Evolutionary conservation across 2,329 filamentous ascomycete species (phyloP), one percentile per base, ranked within the genome.

Genomic region (Colletotrichum zoysiae): DNA sequence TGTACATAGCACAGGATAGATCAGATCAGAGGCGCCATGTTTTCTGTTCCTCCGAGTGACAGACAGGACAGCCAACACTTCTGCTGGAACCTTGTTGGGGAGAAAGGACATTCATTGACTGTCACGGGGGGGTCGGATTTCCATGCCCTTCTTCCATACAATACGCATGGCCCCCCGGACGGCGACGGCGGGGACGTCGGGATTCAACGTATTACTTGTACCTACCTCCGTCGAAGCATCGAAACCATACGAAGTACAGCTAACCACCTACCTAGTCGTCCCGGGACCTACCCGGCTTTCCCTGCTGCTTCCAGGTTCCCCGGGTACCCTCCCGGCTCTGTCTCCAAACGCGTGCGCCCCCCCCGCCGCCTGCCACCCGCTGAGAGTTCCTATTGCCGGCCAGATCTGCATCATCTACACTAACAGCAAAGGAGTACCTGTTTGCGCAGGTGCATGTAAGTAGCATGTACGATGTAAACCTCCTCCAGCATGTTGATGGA

Each of bases 251-350:
- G n/a, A n/a, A n/a, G n/a, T 30, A 3, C 30, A 30, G 30, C 30
- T 30, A 30, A 3, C 30, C 35, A 58, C 58, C 30, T 44, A 58
- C 58, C 65, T 42, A 40, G 38, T 35, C 66, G n/a, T 50, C 48
- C 66, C 50, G 60, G 65, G 65, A 60, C 59, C 55, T 70, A 44
- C 65, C 65, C 42, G 23, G 70, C 40, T 30, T 46, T 62, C 18
- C 40, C 38, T 48, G n/a, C 16, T 42, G n/a, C 38, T 58, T 42
- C 56, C 53, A 53, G 44, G 59, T 60, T 70, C 53, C 66, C 59
- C 55, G 65, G 63, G 42, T 65, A 42, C 66, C 62, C 67, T 23
- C 63, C 50, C 53, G 30, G 63, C 46, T 44, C 51, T 40, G 33
- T 30, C 38, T 38, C 26, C 58, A 50, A 63, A 30, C 61, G 23